These are phyloP conservation scores for Saccharomyces pastorianus DNA, from an alignment of 1,139 yeast species.

Conservation along the genomic window DNA sequence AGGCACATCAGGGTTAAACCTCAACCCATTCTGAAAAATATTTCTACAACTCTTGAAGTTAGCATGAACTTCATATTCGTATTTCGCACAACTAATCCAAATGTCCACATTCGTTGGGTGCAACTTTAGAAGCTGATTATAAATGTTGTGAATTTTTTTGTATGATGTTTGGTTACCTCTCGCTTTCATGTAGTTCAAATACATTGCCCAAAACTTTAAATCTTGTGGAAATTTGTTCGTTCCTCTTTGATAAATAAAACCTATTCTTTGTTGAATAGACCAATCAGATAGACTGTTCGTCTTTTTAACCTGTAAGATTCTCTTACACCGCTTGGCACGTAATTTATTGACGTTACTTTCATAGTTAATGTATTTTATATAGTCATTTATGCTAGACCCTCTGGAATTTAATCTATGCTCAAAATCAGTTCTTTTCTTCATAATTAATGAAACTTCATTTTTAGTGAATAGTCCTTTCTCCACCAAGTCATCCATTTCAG, in stretches of 20 bases:
- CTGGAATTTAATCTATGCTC: slow-evolving; percentile 86
- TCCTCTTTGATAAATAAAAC: slow-evolving; percentile 79
- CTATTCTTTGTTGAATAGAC: slow-evolving; percentile 77
- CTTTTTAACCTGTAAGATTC: slow-evolving; percentile 46
- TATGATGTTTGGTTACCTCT: slow-evolving; percentile 53
- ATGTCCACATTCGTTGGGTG: slow-evolving; percentile 89
- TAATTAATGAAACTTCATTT: slow-evolving; percentile 73
- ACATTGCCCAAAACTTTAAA: slow-evolving; percentile 67
- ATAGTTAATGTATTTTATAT: slow-evolving; percentile 68
- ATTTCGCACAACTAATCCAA: slow-evolving; percentile 93
- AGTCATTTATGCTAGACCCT: slow-evolving; percentile 74
- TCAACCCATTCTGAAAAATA: slow-evolving; percentile 73
- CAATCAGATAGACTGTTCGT: slow-evolving; percentile 68
- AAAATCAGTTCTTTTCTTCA: slow-evolving; percentile 91
- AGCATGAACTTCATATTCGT: slow-evolving; percentile 82
- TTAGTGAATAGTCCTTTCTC: slow-evolving; percentile 72
- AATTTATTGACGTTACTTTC: slow-evolving; percentile 75
- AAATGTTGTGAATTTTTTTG: slow-evolving; percentile 72
- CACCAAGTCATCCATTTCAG: slow-evolving; percentile 84
- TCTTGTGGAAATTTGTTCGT: slow-evolving; percentile 74
- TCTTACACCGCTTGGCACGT: slow-evolving; percentile 58
- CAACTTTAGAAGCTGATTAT: slow-evolving; percentile 67
- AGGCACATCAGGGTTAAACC: slow-evolving; percentile 69
- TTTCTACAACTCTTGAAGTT: slow-evolving; percentile 85
- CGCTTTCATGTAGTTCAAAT: slow-evolving; percentile 61